phyloP scores from a whole-genome alignment of 345 rosid species.

The Lumnitzera littorea region DNA sequence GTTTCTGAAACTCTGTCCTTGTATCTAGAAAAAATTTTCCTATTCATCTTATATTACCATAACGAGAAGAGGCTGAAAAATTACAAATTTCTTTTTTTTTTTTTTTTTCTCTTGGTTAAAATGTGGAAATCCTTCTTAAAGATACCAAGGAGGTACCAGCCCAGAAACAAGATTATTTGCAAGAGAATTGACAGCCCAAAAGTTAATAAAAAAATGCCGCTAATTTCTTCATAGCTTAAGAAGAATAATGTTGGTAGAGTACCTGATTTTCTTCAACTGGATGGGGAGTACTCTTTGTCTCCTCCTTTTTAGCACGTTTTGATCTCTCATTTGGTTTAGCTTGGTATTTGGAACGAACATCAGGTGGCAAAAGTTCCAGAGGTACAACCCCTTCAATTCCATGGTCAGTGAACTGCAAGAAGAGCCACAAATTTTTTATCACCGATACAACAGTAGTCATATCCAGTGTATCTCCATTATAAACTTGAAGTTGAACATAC shows the following conservation, averaged over 20 bases:
- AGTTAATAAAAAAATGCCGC: not conserved
- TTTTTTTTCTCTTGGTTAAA: too few relatives aligned
- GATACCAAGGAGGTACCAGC: too few relatives aligned
- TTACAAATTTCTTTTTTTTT: too few relatives aligned
- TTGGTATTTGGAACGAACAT: constrained; percentile 76
- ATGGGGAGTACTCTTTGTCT: constrained; percentile 40
- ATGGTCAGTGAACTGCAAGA: constrained; percentile 78
- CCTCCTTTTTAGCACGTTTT: constrained; percentile 91
- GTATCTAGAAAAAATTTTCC: too few relatives aligned
- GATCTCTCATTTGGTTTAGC: constrained; percentile 79
- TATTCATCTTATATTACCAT: too few relatives aligned
- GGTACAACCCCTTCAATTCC: constrained; percentile 99
- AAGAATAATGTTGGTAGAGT: constrained; percentile 1
- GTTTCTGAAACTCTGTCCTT: too few relatives aligned
- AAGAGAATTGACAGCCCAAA: too few relatives aligned
- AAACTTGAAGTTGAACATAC: constrained; percentile 27
- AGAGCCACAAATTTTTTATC: not conserved
- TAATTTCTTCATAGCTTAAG: not conserved
- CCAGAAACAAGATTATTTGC: too few relatives aligned
- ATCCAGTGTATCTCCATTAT: not conserved
- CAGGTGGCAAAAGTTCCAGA: constrained; percentile 67
- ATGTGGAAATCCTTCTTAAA: too few relatives aligned
- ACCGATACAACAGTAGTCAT: not conserved
- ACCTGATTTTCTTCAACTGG: constrained; percentile 72
- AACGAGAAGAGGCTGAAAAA: too few relatives aligned